Evolutionary conservation across 352 stramenopile genomes (phyloP).

Genomic region (Pythium biforme): DNA sequence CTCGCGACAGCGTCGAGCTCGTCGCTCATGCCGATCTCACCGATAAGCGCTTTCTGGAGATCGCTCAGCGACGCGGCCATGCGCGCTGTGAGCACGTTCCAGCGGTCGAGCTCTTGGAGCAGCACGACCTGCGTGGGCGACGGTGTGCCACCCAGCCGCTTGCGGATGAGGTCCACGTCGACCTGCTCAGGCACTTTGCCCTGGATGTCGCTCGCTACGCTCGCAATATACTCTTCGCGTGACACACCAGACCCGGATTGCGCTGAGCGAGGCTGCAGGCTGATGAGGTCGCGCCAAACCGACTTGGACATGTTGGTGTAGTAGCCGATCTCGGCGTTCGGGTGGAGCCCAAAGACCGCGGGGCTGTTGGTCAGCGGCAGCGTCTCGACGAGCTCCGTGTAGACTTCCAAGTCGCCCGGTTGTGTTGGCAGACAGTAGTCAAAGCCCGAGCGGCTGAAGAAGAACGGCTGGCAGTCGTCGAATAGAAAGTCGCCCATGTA

Average conservation of each 20-base stretch:
- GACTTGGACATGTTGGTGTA: slow-evolving; percentile 94
- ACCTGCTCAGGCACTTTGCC: slow-evolving; percentile 89
- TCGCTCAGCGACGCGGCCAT: slow-evolving; percentile 88
- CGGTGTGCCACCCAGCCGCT: slow-evolving; percentile 65
- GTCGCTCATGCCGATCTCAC: slow-evolving; percentile 97
- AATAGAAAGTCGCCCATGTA: slow-evolving; percentile 98
- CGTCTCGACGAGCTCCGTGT: slow-evolving; percentile 82
- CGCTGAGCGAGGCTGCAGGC: slow-evolving; percentile 87
- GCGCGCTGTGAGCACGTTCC: slow-evolving; percentile 88
- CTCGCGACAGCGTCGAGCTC: slow-evolving; percentile 92
- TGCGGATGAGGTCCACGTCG: slow-evolving; percentile 86
- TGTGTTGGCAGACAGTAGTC: slow-evolving; percentile 85
- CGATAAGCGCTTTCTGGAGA: slow-evolving; percentile 90
- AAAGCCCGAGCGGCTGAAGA: slow-evolving; percentile 92
- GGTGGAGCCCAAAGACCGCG: slow-evolving; percentile 94
- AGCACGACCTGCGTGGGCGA: slow-evolving; percentile 92
- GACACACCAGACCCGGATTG: slow-evolving; percentile 75
- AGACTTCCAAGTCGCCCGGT: slow-evolving; percentile 70
- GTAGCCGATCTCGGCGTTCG: slow-evolving; percentile 96
- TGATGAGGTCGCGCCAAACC: slow-evolving; percentile 93
- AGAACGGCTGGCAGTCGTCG: slow-evolving; percentile 93
- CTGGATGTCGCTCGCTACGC: slow-evolving; percentile 89
- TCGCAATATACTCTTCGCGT: slow-evolving; percentile 92
- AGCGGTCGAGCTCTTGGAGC: slow-evolving; percentile 94
- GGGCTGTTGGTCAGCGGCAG: slow-evolving; percentile 93